A percentile compares a stretch with the other conserved stretches of the same genome.
phyloP scores from a whole-genome alignment of 805 yeast genomes.

The Suhomyces sp. region DNA sequence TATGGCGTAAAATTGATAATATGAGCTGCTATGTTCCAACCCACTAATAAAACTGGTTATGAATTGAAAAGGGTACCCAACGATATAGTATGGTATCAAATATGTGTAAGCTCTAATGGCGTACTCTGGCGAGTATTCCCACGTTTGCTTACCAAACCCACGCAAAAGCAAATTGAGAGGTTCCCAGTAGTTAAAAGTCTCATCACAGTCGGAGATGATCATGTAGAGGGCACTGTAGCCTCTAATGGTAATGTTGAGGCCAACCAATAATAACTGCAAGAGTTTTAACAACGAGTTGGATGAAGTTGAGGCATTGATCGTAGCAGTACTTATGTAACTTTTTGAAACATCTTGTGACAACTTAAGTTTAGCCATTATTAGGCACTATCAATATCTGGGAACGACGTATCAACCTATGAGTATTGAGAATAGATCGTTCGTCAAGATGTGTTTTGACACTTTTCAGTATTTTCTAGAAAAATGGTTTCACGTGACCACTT shows the following conservation, averaged over 20 bases:
- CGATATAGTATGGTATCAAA: constrained; percentile 49
- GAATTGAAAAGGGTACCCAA: constrained; percentile 22
- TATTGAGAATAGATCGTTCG: too few relatives aligned
- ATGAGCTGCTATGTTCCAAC: constrained; percentile 17
- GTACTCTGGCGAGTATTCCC: constrained; percentile 93
- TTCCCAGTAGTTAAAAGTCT: constrained; percentile 91
- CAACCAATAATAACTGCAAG: constrained; percentile 6
- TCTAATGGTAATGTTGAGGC: constrained; percentile 19
- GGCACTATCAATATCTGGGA: too few relatives aligned
- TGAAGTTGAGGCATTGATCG: background rate
- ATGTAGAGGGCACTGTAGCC: constrained; percentile 49
- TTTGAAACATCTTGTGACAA: too few relatives aligned
- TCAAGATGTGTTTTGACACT: too few relatives aligned
- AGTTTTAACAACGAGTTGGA: background rate
- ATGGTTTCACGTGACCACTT: too few relatives aligned
- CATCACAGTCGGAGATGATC: constrained; percentile 90
- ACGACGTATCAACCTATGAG: too few relatives aligned
- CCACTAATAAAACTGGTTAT: constrained; percentile 6
- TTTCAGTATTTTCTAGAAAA: too few relatives aligned
- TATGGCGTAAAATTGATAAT: constrained; percentile 51
- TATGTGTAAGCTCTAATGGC: constrained; percentile 88
- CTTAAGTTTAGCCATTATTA: too few relatives aligned
- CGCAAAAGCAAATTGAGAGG: constrained; percentile 77
- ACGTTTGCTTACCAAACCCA: constrained; percentile 88
- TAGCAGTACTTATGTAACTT: background rate